A percentile compares a stretch with the other conserved stretches of the same genome.
Conservation (phyloP, 2,329 filamentous ascomycete species). For the Penicillium thymicola region DNA sequence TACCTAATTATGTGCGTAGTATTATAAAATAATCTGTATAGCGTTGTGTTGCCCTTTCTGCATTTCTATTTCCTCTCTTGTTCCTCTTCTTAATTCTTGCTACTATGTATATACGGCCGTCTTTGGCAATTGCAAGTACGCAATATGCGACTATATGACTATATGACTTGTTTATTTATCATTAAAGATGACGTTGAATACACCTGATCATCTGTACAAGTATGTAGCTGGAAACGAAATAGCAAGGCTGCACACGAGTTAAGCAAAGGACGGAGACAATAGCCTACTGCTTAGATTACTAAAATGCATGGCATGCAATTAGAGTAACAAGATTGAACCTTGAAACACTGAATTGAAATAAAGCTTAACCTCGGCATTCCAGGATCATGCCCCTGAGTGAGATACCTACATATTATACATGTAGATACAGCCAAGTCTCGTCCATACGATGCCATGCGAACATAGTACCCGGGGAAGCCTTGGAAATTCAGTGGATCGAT, state of each 20-base stretch:
- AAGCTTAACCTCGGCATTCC: not conserved
- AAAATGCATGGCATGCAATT: too few relatives aligned
- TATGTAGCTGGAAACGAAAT: not conserved
- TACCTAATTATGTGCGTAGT: not conserved
- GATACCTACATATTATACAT: not conserved
- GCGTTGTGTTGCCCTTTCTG: not conserved
- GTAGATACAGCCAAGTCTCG: not conserved
- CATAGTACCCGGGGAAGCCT: not conserved
- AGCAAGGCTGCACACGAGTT: not conserved
- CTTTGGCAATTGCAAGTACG: not conserved
- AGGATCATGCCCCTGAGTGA: not conserved
- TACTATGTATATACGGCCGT: not conserved
- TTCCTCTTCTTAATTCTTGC: not conserved
- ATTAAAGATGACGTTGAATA: not conserved
- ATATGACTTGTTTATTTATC: too few relatives aligned
- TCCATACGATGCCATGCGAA: not conserved
- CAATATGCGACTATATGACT: not conserved
- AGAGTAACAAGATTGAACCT: not conserved
- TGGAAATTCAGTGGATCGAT: not conserved
- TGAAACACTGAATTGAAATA: not conserved
- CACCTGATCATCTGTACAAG: not conserved
- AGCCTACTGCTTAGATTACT: not conserved
- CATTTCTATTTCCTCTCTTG: not conserved
- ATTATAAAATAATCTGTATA: not conserved
- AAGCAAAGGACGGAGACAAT: not conserved